Percentiles rank a stretch among this genome's conserved stretches.
Evolutionary conservation across 345 rosid species (phyloP).

Genomic region (Euphorbia tirucalli): DNA sequence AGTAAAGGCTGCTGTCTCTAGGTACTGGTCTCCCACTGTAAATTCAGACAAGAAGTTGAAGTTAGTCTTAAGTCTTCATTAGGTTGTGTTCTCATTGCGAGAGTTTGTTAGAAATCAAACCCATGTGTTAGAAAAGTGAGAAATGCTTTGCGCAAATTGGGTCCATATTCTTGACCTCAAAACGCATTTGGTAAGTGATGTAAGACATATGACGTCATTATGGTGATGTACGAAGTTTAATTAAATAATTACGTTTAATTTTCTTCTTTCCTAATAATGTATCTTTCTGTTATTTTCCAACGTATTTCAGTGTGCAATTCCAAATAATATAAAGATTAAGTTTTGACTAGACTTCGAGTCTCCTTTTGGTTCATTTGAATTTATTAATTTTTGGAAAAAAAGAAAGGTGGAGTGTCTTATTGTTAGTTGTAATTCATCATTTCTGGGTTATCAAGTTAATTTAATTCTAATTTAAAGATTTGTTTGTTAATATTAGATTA

Average conservation of each 20-base stretch:
- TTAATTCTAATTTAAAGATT: too few species aligned
- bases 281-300: neutral
- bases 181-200: neutral
- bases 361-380: neutral
- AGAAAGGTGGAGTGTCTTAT: too few species aligned
- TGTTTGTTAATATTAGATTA: too few species aligned
- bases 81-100: neutral
- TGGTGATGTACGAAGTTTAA: neutral
- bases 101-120: neutral
- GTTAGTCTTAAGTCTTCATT: neutral
- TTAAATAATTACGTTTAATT: neutral
- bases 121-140: neutral
- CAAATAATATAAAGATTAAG: neutral
- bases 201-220: neutral
- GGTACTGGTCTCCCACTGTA: neutral
- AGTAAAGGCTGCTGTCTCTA: too few species aligned
- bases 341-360: neutral
- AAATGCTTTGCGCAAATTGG: too few species aligned
- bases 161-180: neutral
- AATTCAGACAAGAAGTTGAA: neutral
- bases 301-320: neutral
- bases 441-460: too few species aligned
- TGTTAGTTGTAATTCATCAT: too few species aligned
- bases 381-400: too few species aligned
- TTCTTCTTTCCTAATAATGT: neutral